Conservation (phyloP, 148 eudicot species). For the Salicornia ramosissima region DNA sequence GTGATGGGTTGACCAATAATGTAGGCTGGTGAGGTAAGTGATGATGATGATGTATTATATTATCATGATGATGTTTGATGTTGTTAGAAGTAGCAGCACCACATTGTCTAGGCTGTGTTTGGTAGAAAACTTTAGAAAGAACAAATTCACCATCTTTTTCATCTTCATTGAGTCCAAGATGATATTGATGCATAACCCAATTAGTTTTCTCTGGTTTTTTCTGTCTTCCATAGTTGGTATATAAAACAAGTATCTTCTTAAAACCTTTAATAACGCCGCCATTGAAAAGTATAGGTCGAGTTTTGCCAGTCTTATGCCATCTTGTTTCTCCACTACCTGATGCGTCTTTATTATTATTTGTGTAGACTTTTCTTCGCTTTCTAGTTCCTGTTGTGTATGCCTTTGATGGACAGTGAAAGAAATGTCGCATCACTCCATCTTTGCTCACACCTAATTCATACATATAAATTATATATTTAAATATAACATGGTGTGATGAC, state of each 20-base stretch:
- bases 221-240: conserved; percentile 85
- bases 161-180: conserved; percentile 70
- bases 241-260: conserved; percentile 88
- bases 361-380: conserved; percentile 77
- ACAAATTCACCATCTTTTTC: conserved; percentile 89
- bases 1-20: no score
- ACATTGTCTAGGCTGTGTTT: conserved; percentile 90
- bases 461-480: no score
- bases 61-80: conserved; percentile 23
- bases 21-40: conserved; percentile 24
- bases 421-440: conserved; percentile 81
- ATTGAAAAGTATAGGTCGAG: conserved; percentile 48
- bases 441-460: conserved; percentile 73
- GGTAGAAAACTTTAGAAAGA: conserved; percentile 84
- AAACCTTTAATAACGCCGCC: conserved; percentile 61
- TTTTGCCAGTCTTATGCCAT: conserved; percentile 98
- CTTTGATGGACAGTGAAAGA: conserved; percentile 88
- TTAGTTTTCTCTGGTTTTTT: conserved; percentile 87
- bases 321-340: conserved; percentile 74
- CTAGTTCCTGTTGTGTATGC: conserved; percentile 97
- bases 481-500: no score
- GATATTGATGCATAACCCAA: conserved; percentile 99
- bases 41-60: neutral
- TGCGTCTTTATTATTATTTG: no score
- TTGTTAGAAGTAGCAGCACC: no score